Conservation (phyloP, 179 eudicot genomes). For the Heliamphora pulchella region DNA sequence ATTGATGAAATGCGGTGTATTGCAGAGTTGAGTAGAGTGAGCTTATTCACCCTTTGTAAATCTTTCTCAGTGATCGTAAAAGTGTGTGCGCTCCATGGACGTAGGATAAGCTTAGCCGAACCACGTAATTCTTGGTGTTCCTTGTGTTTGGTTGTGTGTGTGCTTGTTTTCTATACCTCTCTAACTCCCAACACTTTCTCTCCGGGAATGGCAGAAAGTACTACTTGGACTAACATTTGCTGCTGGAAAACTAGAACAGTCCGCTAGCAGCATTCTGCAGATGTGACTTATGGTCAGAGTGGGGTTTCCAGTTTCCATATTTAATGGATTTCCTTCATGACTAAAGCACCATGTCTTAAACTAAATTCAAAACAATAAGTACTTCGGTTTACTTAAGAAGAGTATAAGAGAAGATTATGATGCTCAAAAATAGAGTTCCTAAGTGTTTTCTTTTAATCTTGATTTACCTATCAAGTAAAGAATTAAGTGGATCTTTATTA, state of each 20-base stretch:
- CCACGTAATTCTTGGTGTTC: too few species aligned
- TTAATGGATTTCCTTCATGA: background rate
- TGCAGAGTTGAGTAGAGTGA: too few species aligned
- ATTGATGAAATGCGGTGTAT: too few species aligned
- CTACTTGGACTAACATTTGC: background rate
- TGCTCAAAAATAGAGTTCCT: background rate
- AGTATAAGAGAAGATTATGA: background rate
- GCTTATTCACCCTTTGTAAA: too few species aligned
- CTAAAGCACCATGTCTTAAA: background rate
- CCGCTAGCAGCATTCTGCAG: conserved; percentile 4
- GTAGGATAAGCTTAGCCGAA: too few species aligned
- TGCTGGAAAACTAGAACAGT: background rate
- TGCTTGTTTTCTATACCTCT: too few species aligned
- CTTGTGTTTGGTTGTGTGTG: too few species aligned
- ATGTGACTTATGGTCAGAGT: background rate
- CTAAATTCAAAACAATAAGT: background rate
- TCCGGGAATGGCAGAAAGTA: background rate
- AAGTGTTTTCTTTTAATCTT: conserved; percentile 1
- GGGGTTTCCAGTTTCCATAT: background rate
- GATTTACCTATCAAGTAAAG: background rate
- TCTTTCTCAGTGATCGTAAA: too few species aligned
- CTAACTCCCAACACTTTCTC: background rate
- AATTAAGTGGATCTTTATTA: background rate
- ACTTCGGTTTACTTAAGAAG: background rate
- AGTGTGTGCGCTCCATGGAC: too few species aligned